Evolutionary conservation across 2,329 filamentous ascomycete species (phyloP), one percentile per base, ranked within the genome.

Genomic region (Periconia sp.): DNA sequence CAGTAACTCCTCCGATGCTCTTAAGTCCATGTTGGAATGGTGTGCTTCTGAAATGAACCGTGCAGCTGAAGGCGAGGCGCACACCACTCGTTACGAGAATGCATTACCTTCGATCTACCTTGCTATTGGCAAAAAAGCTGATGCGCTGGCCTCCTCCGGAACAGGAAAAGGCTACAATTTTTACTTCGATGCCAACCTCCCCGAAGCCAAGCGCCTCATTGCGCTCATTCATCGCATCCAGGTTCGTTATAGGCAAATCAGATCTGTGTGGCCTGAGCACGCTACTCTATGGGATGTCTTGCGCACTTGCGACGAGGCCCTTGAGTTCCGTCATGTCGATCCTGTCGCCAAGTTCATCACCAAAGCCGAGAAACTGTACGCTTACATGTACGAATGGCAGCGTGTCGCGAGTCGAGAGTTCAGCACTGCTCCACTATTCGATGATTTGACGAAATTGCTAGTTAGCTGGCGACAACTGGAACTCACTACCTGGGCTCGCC

Each of bases 391-490:
- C 58, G 92, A 97, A 74, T 99, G 94, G 94, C 92, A 99, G 71
- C 87, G 89, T 41, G 92, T 96, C 74, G 92, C 93, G 2, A 96
- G 91, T 76, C 85, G 85, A 57, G 85, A 89, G 37, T 90, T 90
- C 70, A 88, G 85, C 10, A 89, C 88, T 1, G 80, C 82, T 1
- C 72, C 81, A 10, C 77, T 92, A 2, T 92, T 95, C 61, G 88
- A 95, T 56, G 83, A 85, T 43, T 76, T 97, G 13, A 96, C 92
- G 0, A 84, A 85, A 47, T 83, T 91, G 23, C 88, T 97, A 48
- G 88, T 97, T 51, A 85, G 83, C 68, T 99, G 95, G 95, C 85
- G 94, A 57, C 87, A 92, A 54, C 80, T 99, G 31, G 94, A 99
- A 68, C 80, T 99, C 23, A 89, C 90, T 0, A 97, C 93, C 0